Evolutionary conservation across 768 basidiomycete genomes (phyloP).

Genomic region (Agrocybe chaxingu): DNA sequence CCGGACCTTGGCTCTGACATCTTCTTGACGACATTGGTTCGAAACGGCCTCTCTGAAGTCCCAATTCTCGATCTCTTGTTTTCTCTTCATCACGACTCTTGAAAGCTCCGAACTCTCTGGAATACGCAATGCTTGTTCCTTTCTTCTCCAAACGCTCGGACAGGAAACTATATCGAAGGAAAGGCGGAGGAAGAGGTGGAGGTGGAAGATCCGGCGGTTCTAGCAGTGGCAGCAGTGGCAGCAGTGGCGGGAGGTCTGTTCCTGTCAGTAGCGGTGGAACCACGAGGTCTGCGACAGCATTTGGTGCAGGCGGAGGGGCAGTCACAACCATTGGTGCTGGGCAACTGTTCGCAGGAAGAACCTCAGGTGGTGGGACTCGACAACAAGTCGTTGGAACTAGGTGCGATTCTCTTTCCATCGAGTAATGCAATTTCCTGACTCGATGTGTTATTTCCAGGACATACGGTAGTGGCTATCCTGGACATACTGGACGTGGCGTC

Average conservation of each 20-base stretch:
- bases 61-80: neutral
- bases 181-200: constrained; percentile 25
- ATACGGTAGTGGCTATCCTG: constrained; percentile 68
- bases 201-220: constrained; percentile 10
- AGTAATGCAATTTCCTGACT: constrained; percentile 1
- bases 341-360: constrained; percentile 43
- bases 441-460: constrained; percentile 25
- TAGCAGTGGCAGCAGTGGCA: constrained; percentile 8
- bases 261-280: constrained; percentile 8
- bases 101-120: neutral
- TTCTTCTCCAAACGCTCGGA: constrained; percentile 20
- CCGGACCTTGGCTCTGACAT: no score
- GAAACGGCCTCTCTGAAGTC: neutral
- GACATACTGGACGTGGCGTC: constrained; percentile 41
- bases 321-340: constrained; percentile 37
- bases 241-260: constrained; percentile 1
- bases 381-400: constrained; percentile 38
- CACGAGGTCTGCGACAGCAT: constrained; percentile 24
- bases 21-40: no score
- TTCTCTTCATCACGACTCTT: constrained; percentile 3
- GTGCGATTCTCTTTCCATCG: constrained; percentile 24
- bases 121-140: constrained; percentile 22
- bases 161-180: constrained; percentile 19
- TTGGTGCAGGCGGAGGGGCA: constrained; percentile 27
- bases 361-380: constrained; percentile 51